These are phyloP conservation scores for Colletotrichum cordylinicola DNA, from an alignment of 2,329 filamentous ascomycete species.

Conservation along the genomic window DNA sequence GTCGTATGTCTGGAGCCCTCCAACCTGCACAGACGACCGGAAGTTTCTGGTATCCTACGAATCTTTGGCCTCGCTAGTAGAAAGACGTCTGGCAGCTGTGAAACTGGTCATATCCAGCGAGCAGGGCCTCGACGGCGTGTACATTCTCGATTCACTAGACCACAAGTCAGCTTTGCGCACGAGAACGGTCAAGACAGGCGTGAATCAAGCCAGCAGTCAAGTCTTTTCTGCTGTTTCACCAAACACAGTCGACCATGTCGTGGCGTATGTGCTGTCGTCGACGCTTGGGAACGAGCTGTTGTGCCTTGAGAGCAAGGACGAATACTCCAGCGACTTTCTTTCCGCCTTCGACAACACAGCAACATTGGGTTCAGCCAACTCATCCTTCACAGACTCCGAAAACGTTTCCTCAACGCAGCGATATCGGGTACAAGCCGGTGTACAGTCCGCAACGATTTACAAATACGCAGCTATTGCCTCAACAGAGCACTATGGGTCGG, in stretches of 20 bases:
- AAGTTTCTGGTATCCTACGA: not conserved
- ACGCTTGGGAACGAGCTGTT: not conserved
- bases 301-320: not conserved
- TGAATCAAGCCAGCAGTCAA: not conserved
- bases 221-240: not conserved
- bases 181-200: not conserved
- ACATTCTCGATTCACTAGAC: not conserved
- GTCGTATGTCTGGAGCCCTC: not conserved
- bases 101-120: not conserved
- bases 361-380: not conserved
- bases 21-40: not conserved
- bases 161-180: not conserved
- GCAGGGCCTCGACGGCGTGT: not conserved
- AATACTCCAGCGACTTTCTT: not conserved
- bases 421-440: not conserved
- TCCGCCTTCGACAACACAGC: not conserved
- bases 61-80: not conserved
- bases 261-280: not conserved
- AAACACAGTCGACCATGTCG: not conserved
- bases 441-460: not conserved
- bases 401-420: not conserved
- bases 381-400: not conserved
- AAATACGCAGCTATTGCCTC: not conserved
- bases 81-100: not conserved
- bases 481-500: not conserved